A percentile compares a stretch with the other conserved stretches of the same genome.
Conservation (phyloP, 225 moss, liverwort and hornwort genomes). For the Climacium dendroides region DNA sequence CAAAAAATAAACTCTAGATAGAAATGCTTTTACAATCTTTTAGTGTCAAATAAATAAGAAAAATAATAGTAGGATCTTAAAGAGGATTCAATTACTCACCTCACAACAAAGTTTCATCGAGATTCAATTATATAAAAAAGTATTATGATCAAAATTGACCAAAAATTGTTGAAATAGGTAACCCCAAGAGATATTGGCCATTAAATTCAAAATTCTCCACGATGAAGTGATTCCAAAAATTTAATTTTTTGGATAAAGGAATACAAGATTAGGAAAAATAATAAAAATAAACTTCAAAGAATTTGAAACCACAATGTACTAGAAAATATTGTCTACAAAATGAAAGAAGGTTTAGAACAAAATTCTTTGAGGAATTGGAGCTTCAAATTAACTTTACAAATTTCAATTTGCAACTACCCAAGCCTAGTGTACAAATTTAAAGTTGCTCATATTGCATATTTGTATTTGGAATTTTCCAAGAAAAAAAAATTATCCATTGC, state of each 20-base stretch:
- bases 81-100: not conserved
- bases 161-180: not conserved
- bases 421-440: not conserved
- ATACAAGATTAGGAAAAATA: not conserved
- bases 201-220: not conserved
- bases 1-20: not conserved
- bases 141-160: not conserved
- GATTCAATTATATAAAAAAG: not conserved
- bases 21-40: not conserved
- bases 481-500: not conserved
- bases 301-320: not conserved
- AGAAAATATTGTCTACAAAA: not conserved
- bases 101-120: not conserved
- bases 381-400: not conserved
- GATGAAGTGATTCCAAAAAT: not conserved
- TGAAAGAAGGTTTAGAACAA: not conserved
- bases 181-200: not conserved
- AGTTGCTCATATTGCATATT: not conserved
- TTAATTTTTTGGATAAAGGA: not conserved
- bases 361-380: not conserved
- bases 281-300: not conserved
- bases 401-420: not conserved
- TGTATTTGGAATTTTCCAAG: not conserved
- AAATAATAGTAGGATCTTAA: not conserved
- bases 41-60: not conserved